Evolutionary conservation across 306 rosid genomes (phyloP), one percentile per base, ranked within the genome.

Genomic region (Gillenia trifoliata): DNA sequence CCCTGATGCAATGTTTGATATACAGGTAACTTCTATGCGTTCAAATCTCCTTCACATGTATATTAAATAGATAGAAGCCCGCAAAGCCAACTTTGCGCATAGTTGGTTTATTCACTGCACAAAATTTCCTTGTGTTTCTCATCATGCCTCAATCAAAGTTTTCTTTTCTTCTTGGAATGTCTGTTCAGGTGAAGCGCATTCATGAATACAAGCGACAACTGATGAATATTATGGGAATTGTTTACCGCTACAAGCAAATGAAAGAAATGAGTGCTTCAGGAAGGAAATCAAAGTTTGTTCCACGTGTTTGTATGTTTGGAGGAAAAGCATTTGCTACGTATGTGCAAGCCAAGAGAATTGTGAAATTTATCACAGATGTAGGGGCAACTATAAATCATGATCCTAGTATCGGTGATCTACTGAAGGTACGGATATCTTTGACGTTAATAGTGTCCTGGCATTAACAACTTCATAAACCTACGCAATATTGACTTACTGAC

Each of bases 251-350:
- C 92, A 94, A 94, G 90, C 81, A 85, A 84, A 94, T 94, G 97
- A 94, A 90, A 86, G 99, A 94, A 89, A 87, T 92, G 97, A 92
- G 78, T 79, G 86, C 85, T 57, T 71, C 62, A 23, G 93, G 89
- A 82, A 92, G 93, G 84, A 77, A 85, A 71, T 84, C 33, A 78
- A 85, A 76, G 64, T 92, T 80, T 87, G 92, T 92, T 87, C 99
- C 99, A 40, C 86, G 99, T 78, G 99, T 94, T 70, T 94, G 99
- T 80, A 89, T 94, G 75, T 92, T 94, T 73, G 99, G 99, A 67
- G 99, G 99, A 23, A 94, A 94, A 77, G 99, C 99, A 61, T 94
- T 94, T 80, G 74, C 99, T 41, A 94, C 99, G 4, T 94, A 94
- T 75, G 85, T 89, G 65, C 99, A 94, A 77, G 99, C 99, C 78